A percentile compares a stretch with the other conserved stretches of the same genome.
These are phyloP conservation scores for Penicillium turbatum DNA, from an alignment of 495 filamentous ascomycete species.

Conservation along the genomic window DNA sequence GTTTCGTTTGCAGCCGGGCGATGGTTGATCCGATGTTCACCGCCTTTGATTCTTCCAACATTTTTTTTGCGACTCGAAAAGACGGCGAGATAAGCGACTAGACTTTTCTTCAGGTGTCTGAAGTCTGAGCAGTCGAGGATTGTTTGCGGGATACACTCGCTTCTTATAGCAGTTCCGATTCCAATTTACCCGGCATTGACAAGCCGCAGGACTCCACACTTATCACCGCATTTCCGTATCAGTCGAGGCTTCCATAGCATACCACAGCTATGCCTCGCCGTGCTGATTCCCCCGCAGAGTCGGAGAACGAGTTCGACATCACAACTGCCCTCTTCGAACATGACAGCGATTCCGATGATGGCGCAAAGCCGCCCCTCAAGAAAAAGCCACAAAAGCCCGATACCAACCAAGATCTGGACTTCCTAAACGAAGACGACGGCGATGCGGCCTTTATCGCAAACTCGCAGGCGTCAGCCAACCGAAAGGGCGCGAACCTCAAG, in stretches of 20 bases:
- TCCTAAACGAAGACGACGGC: slow-evolving; percentile 53
- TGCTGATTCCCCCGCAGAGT: slow-evolving; percentile 73
- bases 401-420: slow-evolving; percentile 40
- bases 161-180: background rate
- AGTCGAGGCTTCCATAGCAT: slow-evolving; percentile 7
- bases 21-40: slow-evolving; percentile 31
- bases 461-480: slow-evolving; percentile 76
- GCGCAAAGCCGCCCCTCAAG: slow-evolving; percentile 19
- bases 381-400: slow-evolving; percentile 31
- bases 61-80: slow-evolving; percentile 29
- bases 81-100: slow-evolving; percentile 13
- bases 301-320: slow-evolving; percentile 92
- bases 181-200: background rate
- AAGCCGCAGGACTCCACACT: slow-evolving; percentile 4
- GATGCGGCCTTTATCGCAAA: slow-evolving; percentile 88
- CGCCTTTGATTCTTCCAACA: slow-evolving; percentile 31
- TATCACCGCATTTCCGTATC: slow-evolving; percentile 15
- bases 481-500: slow-evolving; percentile 77
- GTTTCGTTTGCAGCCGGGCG: slow-evolving; percentile 31
- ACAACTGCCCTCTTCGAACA: slow-evolving; percentile 68
- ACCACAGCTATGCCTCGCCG: slow-evolving; percentile 50
- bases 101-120: slow-evolving; percentile 12
- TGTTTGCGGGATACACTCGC: background rate
- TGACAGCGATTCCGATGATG: slow-evolving; percentile 49
- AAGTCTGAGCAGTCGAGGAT: slow-evolving; percentile 6